These are phyloP conservation scores for Chrysopogon serrulatus DNA, from an alignment of 176 grass and related monocot genomes.

Conservation along the genomic window DNA sequence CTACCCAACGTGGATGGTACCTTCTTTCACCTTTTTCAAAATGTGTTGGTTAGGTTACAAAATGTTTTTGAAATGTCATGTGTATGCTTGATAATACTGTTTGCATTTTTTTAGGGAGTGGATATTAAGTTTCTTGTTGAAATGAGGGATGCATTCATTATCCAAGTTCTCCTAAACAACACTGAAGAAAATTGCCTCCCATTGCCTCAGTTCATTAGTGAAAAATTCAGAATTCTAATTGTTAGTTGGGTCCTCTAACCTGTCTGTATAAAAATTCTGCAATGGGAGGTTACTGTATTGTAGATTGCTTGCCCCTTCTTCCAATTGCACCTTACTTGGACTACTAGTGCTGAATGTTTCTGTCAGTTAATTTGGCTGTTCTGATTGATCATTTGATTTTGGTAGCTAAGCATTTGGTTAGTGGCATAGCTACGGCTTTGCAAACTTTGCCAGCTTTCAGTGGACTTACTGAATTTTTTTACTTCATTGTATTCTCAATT, in stretches of 20 bases:
- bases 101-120: background rate
- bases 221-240: background rate
- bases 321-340: background rate
- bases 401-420: background rate
- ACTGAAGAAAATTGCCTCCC: background rate
- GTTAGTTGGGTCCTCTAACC: background rate
- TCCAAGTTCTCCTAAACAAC: background rate
- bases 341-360: background rate
- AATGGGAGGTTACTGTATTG: background rate
- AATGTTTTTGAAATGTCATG: background rate
- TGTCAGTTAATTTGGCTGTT: slow-evolving; percentile 1
- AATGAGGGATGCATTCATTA: too few relatives aligned
- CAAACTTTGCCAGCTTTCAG: background rate
- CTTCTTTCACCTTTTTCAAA: background rate
- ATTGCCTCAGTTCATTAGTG: background rate
- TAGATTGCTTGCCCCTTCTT: background rate
- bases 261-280: background rate
- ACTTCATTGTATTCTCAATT: background rate
- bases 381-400: background rate
- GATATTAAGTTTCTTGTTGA: too few relatives aligned
- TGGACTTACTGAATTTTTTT: background rate
- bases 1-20: background rate
- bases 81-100: background rate
- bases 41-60: background rate
- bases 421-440: background rate